Percentiles rank a stretch among this genome's conserved stretches.
Conservation (phyloP, 805 yeast genomes). For the Lachancea kluyveri region DNA sequence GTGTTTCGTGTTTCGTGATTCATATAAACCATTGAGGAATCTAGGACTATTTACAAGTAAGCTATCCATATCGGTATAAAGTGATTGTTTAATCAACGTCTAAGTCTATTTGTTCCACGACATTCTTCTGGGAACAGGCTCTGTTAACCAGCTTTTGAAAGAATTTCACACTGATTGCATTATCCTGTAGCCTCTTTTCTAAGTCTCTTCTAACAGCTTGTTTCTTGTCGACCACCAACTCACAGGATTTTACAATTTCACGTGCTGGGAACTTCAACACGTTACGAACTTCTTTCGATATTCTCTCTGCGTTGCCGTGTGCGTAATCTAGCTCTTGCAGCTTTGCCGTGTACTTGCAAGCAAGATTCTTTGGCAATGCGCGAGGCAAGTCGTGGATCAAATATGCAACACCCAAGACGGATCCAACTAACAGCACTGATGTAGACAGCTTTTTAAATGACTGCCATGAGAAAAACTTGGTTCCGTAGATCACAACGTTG, state of each 20-base stretch:
- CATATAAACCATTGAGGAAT: too few relatives aligned
- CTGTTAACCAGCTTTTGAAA: conserved; percentile 21
- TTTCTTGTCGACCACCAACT: conserved; percentile 23
- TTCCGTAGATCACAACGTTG: conserved; percentile 32
- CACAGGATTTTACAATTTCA: conserved; percentile 47
- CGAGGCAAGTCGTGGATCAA: conserved; percentile 77
- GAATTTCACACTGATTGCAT: conserved; percentile 22
- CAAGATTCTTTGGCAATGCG: conserved; percentile 80
- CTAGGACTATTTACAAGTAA: too few relatives aligned
- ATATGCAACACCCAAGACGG: conserved; percentile 53
- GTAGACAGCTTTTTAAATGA: conserved; percentile 42
- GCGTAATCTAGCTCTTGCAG: conserved; percentile 68
- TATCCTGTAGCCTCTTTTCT: conserved; percentile 20
- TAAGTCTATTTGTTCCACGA: conserved; percentile 22
- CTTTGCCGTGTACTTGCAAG: conserved; percentile 59
- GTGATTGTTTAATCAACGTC: conserved; percentile 24
- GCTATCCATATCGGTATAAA: too few relatives aligned
- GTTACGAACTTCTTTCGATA: conserved; percentile 74
- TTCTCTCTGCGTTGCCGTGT: conserved; percentile 68
- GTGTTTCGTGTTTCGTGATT: too few relatives aligned
- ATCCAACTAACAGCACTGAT: conserved; percentile 46
- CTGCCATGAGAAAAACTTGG: conserved; percentile 32
- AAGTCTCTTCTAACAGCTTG: conserved; percentile 20
- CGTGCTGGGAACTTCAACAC: conserved; percentile 78
- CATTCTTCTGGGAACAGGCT: conserved; percentile 16